Base-by-base conservation (phyloP, 176 grass and related monocot species). In the Musa beccarii region DNA sequence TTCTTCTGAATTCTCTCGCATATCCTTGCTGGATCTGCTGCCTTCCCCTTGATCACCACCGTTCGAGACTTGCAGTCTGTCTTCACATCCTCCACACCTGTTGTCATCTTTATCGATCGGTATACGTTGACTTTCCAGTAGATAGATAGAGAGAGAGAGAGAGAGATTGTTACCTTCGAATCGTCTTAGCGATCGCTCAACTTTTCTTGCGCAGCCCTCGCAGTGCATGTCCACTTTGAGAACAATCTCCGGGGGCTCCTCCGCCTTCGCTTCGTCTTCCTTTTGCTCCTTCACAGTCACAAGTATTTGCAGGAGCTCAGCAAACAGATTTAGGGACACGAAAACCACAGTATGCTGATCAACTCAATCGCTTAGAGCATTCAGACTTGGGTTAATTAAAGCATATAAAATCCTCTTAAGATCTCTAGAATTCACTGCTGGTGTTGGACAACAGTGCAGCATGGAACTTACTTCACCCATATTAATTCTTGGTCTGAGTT, bases 161-260 rank as follows among this genome's bases (percentile, higher is more conserved):
- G 16, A 62, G 49, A 82, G 34, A 12, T 23, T 28, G 14, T 29
- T 53, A 86, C 90, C 86, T 89, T 89, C 79, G 53, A 87, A 84
- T 80, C 49, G 72, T 43, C 79, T 63, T 49, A 92, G 81, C 9
- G 86, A 89, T 22, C 59, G 83, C 56, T 73, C 59, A 12, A 89
- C 90, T 76, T 92, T 89, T 88, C 59, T 88, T 14, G 90, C 90
- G 50, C 90, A 92, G 67, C 78, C 90, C 54, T 86, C 84, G 23
- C 86, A 89, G 75, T 92, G 86, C 86, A 92, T 92, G 53, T 92
- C 86, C n/a, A 92, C 90, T 80, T 84, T 89, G 11, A 92, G 79
- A 64, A 92, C 76, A 49, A 92, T 84, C 29, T 92, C 86, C 25
- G 62, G 81, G 9, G 90, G 76, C 51, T 79, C 83, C 20, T 78